Conservation (phyloP, 2,329 filamentous ascomycete genomes). For the Catunica adiposa region DNA sequence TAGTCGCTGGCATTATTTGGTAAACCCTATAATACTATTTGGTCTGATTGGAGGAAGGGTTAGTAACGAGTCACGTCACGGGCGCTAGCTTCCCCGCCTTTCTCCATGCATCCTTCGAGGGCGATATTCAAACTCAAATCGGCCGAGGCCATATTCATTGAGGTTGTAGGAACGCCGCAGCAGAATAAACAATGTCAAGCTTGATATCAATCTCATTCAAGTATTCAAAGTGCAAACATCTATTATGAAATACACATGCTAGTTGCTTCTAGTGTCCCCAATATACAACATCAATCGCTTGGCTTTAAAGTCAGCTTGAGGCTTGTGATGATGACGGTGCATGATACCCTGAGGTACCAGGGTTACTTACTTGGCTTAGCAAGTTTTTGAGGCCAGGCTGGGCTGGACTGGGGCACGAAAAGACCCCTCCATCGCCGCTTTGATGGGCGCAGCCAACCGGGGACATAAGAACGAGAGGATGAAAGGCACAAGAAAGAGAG, state of each 20-base stretch:
- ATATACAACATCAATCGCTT: not conserved
- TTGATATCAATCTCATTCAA: too few relatives aligned
- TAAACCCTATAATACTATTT: not conserved
- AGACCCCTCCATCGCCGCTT: not conserved
- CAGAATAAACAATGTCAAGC: too few relatives aligned
- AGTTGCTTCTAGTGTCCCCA: not conserved
- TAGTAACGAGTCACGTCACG: not conserved
- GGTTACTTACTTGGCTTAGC: not conserved
- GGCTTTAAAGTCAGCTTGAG: too few relatives aligned
- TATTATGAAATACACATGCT: too few relatives aligned
- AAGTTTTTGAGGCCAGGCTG: conserved; percentile 5
- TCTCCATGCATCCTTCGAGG: conserved; percentile 1
- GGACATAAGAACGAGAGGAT: not conserved
- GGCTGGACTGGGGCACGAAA: not conserved
- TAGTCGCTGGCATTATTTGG: not conserved
- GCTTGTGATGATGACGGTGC: not conserved
- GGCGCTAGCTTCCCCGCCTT: not conserved
- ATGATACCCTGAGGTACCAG: not conserved
- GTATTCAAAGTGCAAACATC: too few relatives aligned
- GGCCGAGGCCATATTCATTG: too few relatives aligned
- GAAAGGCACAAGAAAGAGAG: not conserved
- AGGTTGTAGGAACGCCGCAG: too few relatives aligned
- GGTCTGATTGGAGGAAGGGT: not conserved
- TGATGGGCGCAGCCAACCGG: not conserved
- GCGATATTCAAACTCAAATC: not conserved